Evolutionary conservation across 2,329 filamentous ascomycete species (phyloP), one percentile per base, ranked within the genome.

Genomic region (Ascomycota sp.): DNA sequence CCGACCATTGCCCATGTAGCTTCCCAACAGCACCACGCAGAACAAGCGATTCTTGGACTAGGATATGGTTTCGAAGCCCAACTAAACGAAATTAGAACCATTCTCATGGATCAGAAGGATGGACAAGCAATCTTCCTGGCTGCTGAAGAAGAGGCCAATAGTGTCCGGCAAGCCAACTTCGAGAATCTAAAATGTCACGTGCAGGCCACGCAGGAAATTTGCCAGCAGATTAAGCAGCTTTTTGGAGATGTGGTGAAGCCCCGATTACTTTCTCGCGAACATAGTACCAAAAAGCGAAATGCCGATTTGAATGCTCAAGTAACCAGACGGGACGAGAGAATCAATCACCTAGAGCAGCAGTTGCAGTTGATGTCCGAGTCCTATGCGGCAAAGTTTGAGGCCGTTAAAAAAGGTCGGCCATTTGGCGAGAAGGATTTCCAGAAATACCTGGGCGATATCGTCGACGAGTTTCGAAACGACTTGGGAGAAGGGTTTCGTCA

Each of bases 401-500:
- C 31, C 3, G 32, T 49, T 31, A 37, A 32, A 10, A 27, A 31
- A 2, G 27, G 32, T 9, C 35, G 40, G 7, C 11, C 38, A 5
- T 32, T 36, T 9, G 37, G 38, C 9, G 39, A 40, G 10, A 36
- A 43, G 21, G 35, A 35, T 29, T 27, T 36, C 9, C 39, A 43
- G 25, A 29, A 37, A 6, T 28, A 40, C n/a, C 12, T 52, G 2
- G 40, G 41, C 11, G 25, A 26, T 6, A 32, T 42, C 24, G 35
- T 44, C 9, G 30, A 36, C 1, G 40, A 41, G 6, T 39, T 53
- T 36, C 40, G 35, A 16, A 29, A 28, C 6, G 33, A 36, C 7
- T 36, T 54, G 11, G 39, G 47, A 9, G 27, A 42, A 24, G 41
- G 42, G 1, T 39, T 53, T 29, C 35, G 38, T 7, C 34, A 40